Conservation (phyloP, 2,329 filamentous ascomycete genomes). For the Didymella lethalis region DNA sequence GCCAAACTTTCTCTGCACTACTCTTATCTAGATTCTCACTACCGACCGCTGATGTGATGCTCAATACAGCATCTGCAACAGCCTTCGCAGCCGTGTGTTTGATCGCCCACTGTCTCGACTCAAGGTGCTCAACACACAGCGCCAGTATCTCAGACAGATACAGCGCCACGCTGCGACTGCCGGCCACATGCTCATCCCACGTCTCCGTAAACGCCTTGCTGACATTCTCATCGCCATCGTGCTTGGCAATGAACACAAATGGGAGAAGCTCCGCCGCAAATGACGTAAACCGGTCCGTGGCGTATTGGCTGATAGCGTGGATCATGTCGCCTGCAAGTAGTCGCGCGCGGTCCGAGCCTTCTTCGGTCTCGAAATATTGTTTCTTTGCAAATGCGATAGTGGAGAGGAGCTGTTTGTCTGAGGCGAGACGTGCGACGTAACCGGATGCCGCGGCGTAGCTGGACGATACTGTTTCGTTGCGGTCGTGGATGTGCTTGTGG, state of each 20-base stretch:
- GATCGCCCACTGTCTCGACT: conserved; percentile 85
- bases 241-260: conserved; percentile 85
- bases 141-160: conserved; percentile 83
- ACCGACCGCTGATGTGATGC: conserved; percentile 65
- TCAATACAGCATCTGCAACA: conserved; percentile 74
- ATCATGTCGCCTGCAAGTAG: conserved; percentile 84
- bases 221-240: conserved; percentile 83
- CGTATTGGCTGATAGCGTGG: conserved; percentile 81
- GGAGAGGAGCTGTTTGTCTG: conserved; percentile 64
- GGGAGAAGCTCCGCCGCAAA: conserved; percentile 80
- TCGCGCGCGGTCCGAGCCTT: conserved; percentile 74
- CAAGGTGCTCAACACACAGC: conserved; percentile 72
- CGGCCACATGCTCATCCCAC: conserved; percentile 91
- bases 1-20: conserved; percentile 76
- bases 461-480: conserved; percentile 91
- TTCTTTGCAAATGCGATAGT: conserved; percentile 66
- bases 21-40: conserved; percentile 66
- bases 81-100: conserved; percentile 88
- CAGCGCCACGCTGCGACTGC: conserved; percentile 78
- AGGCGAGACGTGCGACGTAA: conserved; percentile 76
- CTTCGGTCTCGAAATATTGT: conserved; percentile 83
- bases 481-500: conserved; percentile 83
- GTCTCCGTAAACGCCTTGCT: conserved; percentile 81
- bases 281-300: conserved; percentile 84
- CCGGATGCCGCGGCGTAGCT: conserved; percentile 87